Evolutionary conservation across 2,329 filamentous ascomycete species (phyloP), one percentile per base, ranked within the genome.

Genomic region (Colletotrichum brevisporum): DNA sequence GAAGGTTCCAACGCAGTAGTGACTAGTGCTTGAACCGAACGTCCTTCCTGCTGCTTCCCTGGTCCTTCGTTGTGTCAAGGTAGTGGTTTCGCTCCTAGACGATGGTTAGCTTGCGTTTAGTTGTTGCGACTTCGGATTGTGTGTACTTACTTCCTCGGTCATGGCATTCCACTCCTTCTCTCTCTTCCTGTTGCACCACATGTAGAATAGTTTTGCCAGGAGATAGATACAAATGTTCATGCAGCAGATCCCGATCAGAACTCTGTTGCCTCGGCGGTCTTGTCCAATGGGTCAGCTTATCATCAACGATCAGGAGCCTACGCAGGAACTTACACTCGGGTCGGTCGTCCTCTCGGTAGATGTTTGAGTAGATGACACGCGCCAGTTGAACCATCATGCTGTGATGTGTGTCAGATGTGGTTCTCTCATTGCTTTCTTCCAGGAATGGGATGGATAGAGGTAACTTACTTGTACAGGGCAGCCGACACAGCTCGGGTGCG

Each of bases 401-500:
- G 10, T 31, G 2, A 12, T 5, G 12, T 51, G 3, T 39, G 21
- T 27, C 4, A 45, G 43, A 2, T 51, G 86, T 75, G 9, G 0
- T 36, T 21, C 26, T 6, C 12, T 13, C 2, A 8, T 15, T 12
- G 0, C 21, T 24, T 24, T 24, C 21, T 24, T 24, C 21, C 21
- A 24, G 21, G 4, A 3, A 39, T 5, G n/a, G 18, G 36, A 1
- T 6, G 15, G 15, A 26, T 16, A 13, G 18, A 5, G 45, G 6
- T 24, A 12, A 45, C 61, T 10, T 41, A 70, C 67, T 90, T 91
- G 75, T 91, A 91, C n/a, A 88, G 78, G 0, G 88, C 89, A 0
- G 88, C 86, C 0, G 88, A 88, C 1, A 92, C 88, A 1, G 90
- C 88, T 6, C 90, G 82, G 6, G 87, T 88, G 12, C 89, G 83